phyloP scores from a whole-genome alignment of 768 basidiomycete species.

The Zangia roseola region DNA sequence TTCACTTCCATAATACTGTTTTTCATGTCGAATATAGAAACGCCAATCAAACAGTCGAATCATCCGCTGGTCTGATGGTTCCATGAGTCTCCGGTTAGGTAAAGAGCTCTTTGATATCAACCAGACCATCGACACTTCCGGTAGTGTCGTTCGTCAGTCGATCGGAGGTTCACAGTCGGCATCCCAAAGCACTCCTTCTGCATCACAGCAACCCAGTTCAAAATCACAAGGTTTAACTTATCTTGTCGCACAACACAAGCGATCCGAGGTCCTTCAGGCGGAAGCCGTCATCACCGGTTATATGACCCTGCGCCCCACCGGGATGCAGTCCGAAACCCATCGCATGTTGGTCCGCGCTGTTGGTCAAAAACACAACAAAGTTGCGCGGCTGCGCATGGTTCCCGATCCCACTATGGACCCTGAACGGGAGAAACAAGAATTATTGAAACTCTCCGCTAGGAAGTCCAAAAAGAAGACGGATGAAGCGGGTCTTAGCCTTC shows the following conservation, averaged over 20 bases:
- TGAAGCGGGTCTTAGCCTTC: slow-evolving; percentile 46
- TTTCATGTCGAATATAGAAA: slow-evolving; percentile 42
- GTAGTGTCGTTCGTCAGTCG: slow-evolving; percentile 56
- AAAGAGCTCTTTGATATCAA: slow-evolving; percentile 93
- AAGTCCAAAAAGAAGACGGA: slow-evolving; percentile 62
- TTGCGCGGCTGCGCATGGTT: slow-evolving; percentile 74
- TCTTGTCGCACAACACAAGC: slow-evolving; percentile 86
- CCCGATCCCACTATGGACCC: slow-evolving; percentile 77
- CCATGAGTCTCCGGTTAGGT: slow-evolving; percentile 85
- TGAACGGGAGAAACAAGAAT: slow-evolving; percentile 68
- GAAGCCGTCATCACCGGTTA: slow-evolving; percentile 82
- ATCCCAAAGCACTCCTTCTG: slow-evolving; percentile 41
- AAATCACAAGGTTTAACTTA: slow-evolving; percentile 81
- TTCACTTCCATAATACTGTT: background rate
- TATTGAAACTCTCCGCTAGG: slow-evolving; percentile 60
- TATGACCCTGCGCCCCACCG: slow-evolving; percentile 81
- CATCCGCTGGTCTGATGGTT: slow-evolving; percentile 95
- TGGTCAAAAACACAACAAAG: slow-evolving; percentile 80
- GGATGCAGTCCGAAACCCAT: slow-evolving; percentile 89
- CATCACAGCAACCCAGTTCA: slow-evolving; percentile 35
- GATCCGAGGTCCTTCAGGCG: slow-evolving; percentile 81
- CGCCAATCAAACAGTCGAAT: slow-evolving; percentile 89
- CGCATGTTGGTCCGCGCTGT: slow-evolving; percentile 85
- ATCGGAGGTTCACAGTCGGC: slow-evolving; percentile 45
- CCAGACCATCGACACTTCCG: slow-evolving; percentile 76